Evolutionary conservation across 495 filamentous ascomycete genomes (phyloP).

Genomic region (Filosporella fistucella): DNA sequence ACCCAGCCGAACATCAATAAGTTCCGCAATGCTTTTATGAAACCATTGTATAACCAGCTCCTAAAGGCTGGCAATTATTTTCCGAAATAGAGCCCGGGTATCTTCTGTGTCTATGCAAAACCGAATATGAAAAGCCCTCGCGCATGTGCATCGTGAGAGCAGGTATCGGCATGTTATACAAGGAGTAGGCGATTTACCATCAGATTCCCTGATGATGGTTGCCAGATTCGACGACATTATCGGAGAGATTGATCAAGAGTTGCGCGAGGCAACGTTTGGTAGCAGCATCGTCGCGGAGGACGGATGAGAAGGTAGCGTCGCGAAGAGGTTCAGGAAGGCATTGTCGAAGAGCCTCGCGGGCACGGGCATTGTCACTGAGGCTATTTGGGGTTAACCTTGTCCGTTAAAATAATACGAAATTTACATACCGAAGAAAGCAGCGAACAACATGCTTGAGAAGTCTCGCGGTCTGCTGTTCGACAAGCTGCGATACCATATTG

Average conservation of each 20-base stretch:
- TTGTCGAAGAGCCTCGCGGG: slow-evolving; percentile 90
- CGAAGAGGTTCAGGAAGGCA: slow-evolving; percentile 95
- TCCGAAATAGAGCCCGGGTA: slow-evolving; percentile 26
- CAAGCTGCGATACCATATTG: slow-evolving; percentile 97
- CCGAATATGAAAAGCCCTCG: slow-evolving; percentile 24
- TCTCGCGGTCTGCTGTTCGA: slow-evolving; percentile 94
- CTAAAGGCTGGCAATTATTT: slow-evolving; percentile 13
- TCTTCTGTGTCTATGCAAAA: slow-evolving; percentile 29
- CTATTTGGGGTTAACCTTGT: slow-evolving; percentile 35
- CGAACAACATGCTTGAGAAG: slow-evolving; percentile 97
- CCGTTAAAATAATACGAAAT: neutral
- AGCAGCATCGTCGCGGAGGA: slow-evolving; percentile 93
- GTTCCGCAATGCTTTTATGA: slow-evolving; percentile 24
- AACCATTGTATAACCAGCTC: slow-evolving; percentile 23
- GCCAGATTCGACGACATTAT: slow-evolving; percentile 62
- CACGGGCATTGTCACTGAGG: slow-evolving; percentile 92
- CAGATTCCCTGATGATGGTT: slow-evolving; percentile 22
- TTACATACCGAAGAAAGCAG: slow-evolving; percentile 83
- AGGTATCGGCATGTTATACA: slow-evolving; percentile 20
- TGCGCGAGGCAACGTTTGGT: slow-evolving; percentile 98
- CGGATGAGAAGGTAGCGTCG: slow-evolving; percentile 93
- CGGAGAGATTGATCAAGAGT: slow-evolving; percentile 92
- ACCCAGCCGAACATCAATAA: slow-evolving; percentile 11
- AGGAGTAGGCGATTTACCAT: slow-evolving; percentile 14
- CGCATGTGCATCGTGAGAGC: slow-evolving; percentile 13